Evolutionary conservation across 495 filamentous ascomycete genomes (phyloP).

Genomic region (Aspergillus bertholletiae): DNA sequence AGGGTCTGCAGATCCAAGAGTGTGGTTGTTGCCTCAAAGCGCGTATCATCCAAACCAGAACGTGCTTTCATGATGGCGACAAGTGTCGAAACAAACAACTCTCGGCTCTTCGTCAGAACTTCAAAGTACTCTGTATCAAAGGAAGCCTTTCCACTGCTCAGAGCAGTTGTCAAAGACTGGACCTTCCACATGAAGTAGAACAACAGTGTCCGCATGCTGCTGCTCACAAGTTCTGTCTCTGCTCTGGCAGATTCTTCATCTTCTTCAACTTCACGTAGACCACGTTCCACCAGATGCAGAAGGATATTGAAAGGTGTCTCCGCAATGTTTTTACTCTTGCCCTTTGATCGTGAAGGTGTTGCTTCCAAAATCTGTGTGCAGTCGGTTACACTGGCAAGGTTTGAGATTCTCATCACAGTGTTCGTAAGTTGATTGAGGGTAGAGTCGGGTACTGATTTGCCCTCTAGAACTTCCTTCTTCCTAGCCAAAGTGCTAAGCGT

Average conservation of each 20-base stretch:
- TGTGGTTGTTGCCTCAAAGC: constrained; percentile 67
- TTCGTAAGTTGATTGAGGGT: constrained; percentile 69
- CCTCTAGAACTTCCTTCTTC: constrained; percentile 59
- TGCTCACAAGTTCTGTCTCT: constrained; percentile 72
- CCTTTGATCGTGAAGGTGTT: constrained; percentile 42
- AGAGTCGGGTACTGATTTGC: constrained; percentile 56
- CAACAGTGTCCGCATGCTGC: constrained; percentile 65
- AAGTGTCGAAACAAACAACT: constrained; percentile 56
- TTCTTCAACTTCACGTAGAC: constrained; percentile 51
- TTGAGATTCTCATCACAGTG: constrained; percentile 77
- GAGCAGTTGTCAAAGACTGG: constrained; percentile 39
- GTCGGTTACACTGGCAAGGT: constrained; percentile 76
- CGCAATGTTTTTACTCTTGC: constrained; percentile 41
- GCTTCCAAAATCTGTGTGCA: constrained; percentile 70
- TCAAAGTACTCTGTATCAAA: constrained; percentile 53
- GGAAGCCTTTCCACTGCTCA: constrained; percentile 35
- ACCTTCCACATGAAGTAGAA: constrained; percentile 98
- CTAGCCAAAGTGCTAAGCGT: constrained; percentile 64
- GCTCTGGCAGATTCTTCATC: constrained; percentile 62
- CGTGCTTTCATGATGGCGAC: constrained; percentile 59
- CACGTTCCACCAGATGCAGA: constrained; percentile 63
- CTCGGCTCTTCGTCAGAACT: constrained; percentile 39
- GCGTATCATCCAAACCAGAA: constrained; percentile 64
- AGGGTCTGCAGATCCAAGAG: constrained; percentile 79
- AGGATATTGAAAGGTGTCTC: constrained; percentile 63